Evolutionary conservation across 176 grass and related monocot species (phyloP), one percentile per base, ranked within the genome.

Genomic region (Calamus simplicifolius): DNA sequence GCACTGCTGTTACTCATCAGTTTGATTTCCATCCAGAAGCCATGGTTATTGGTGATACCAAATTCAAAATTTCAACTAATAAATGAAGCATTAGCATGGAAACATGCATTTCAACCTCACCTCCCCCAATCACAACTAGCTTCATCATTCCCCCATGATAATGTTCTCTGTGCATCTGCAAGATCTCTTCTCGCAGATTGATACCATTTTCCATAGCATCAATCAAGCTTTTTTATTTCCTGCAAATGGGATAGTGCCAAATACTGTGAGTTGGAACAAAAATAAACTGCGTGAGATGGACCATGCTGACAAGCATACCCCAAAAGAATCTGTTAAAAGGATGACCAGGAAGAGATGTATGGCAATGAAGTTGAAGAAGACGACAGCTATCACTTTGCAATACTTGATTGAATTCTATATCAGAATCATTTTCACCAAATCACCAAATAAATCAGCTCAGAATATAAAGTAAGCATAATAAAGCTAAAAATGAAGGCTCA

Each of bases 191-290:
- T 59, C 81, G 68, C 17, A 97, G 66, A 81, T 91, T 85, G 64
- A 97, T 71, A 66, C 92, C 92, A 82, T 74, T 82, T 62, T 78
- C 92, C 77, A 77, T 79, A 29, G 87, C 87, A 69, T 97, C 81
- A 68, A 71, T 58, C 76, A 97, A 82, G 75, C 87, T 97, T 83
- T 97, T 56, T 97, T 97, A 65, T 97, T 97, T 72, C 92, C 92
- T 97, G 60, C 19, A 62, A 25, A 63, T 16, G 31, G n/a, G 19
- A 7, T 17, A 63, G 62, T 13, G 16, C 3, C 17, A 29, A 26
- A 18, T 38, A 63, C 7, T 26, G 30, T 19, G 23, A 25, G 18
- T 52, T 35, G 54, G 51, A 48, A 60, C 26, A 6, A 19, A 71
- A 71, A 3, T 35, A 70, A n/a, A 52, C 43, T 35, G 27, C 49